phyloP scores from a whole-genome alignment of 257 asterid genomes.

The Solanum acaule region DNA sequence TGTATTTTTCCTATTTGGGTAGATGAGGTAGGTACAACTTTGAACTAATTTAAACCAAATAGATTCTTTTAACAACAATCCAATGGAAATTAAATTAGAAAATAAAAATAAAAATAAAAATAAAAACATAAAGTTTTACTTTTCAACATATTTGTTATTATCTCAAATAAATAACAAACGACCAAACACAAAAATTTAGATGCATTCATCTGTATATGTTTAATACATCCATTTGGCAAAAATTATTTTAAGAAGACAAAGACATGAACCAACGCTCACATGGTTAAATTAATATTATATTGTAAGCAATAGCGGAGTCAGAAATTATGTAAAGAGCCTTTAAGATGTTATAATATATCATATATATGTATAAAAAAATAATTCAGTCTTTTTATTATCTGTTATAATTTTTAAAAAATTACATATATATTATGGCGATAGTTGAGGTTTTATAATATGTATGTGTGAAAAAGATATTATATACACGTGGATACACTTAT shows the following conservation, averaged over 20 bases:
- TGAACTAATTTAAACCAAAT: constrained; percentile 1
- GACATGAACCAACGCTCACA: neutral
- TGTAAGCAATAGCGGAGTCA: rapidly evolving
- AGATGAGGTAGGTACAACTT: neutral
- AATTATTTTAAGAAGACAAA: neutral
- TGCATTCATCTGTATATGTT: neutral
- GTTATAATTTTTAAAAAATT: no score
- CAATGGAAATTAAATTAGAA: neutral
- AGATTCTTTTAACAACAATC: neutral
- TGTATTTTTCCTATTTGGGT: neutral
- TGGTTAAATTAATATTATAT: neutral
- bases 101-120: neutral
- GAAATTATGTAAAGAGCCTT: neutral
- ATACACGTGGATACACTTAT: no score
- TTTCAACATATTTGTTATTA: neutral
- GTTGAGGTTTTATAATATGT: neutral
- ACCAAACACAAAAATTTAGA: neutral
- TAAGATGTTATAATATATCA: no score
- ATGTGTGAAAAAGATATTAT: no score
- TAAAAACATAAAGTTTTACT: no score
- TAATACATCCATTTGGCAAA: neutral
- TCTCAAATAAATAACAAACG: neutral
- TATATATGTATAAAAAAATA: no score
- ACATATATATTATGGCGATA: neutral
- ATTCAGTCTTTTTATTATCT: neutral